phyloP scores from a whole-genome alignment of 2,329 filamentous ascomycete genomes.

The Curvularia sp. region DNA sequence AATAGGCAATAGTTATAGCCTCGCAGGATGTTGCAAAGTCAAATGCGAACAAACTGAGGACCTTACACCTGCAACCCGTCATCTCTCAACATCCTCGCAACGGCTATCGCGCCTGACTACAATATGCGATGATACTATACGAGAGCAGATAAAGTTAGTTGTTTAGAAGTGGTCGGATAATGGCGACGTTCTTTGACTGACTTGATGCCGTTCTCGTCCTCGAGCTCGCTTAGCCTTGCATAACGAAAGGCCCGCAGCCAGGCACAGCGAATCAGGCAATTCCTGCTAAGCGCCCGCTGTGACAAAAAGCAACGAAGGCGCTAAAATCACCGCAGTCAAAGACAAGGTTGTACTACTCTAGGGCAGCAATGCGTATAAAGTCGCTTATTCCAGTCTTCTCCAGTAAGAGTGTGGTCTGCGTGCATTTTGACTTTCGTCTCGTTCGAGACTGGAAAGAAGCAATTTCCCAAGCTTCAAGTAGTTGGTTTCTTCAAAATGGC shows the following conservation, averaged over 20 bases:
- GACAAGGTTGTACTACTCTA: neutral
- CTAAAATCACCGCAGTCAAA: neutral
- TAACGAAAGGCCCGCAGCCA: neutral
- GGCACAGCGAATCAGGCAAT: constrained; percentile 2
- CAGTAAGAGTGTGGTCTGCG: neutral
- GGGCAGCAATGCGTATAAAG: constrained; percentile 1
- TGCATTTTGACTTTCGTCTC: neutral
- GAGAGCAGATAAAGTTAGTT: neutral
- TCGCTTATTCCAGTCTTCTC: neutral
- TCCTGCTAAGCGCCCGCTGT: neutral
- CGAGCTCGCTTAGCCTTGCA: constrained; percentile 4
- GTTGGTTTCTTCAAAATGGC: neutral
- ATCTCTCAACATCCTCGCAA: neutral
- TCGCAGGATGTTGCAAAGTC: neutral
- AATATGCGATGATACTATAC: neutral
- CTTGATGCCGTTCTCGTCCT: neutral
- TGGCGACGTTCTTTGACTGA: neutral
- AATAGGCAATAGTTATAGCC: neutral
- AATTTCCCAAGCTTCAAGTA: neutral
- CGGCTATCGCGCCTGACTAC: neutral
- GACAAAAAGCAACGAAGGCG: constrained; percentile 2
- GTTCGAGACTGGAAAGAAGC: neutral
- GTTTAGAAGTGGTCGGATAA: neutral
- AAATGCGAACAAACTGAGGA: neutral
- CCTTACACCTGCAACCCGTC: no score